Evolutionary conservation across 176 grass and related monocot genomes (phyloP), one percentile per base, ranked within the genome.

Genomic region (Carex littledalei): DNA sequence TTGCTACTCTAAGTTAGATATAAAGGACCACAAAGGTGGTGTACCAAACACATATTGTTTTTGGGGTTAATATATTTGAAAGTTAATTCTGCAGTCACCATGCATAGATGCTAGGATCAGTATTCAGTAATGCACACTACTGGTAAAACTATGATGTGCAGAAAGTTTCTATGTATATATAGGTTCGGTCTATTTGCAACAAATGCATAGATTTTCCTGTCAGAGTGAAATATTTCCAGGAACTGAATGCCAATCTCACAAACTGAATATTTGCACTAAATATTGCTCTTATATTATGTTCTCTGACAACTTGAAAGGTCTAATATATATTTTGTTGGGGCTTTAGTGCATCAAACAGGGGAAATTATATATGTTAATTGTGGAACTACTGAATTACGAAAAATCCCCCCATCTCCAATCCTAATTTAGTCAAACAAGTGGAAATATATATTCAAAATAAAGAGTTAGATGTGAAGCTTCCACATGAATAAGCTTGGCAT

Each of bases 401-500:
- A 93, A 72, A 56, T 63, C 64, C 65, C 78, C 50, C 74, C 82
- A 50, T 88, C 83, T 81, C 81, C 66, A 52, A 34, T 85, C 71
- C 64, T 60, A 80, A 14, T 63, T 81, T 12, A 41, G 14, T 64
- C 79, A 81, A 89, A 63, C 88, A 91, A 84, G 78, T 81, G 0
- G 8, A 50, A 86, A 52, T 85, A 88, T 77, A 59, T 85, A 88
- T 81, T 65, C 7, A 41, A 89, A 89, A 84, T 67, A 81, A 70
- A 71, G 18, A 85, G 20, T 50, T 75, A 74, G 43, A 84, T 16
- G 67, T 77, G 79, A 91, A 87, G 84, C 78, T 90, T 92, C 78
- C 88, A 84, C 35, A n/a, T n/a, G 83, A 77, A 91, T 84, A 88
- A 90, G 89, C 81, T 81, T 68, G 29, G 13, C 29, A 77, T 2